These are phyloP conservation scores for Sclerotinia spermophila DNA, from an alignment of 2,329 filamentous ascomycete species.

Conservation along the genomic window DNA sequence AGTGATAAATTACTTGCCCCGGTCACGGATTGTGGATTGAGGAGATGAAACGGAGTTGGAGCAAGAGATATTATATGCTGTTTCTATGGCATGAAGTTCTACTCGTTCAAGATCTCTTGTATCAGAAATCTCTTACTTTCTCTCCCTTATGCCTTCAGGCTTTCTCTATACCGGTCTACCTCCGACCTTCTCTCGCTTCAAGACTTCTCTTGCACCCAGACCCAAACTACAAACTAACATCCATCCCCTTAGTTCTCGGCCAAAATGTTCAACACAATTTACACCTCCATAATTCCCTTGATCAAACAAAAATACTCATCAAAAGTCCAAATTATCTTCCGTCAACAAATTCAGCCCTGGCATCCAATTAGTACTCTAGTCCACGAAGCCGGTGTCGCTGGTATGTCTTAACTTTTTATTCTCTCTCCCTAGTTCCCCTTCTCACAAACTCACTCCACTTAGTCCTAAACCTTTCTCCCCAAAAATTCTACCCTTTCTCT, in stretches of 20 bases:
- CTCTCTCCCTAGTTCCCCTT: not conserved
- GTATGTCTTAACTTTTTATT: not conserved
- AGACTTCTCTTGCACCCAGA: not conserved
- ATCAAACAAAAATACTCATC: slow-evolving; percentile 56
- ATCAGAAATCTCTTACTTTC: not conserved
- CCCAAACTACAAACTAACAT: not conserved
- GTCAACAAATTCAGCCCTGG: slow-evolving; percentile 92
- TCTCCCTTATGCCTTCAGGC: not conserved
- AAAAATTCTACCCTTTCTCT: slow-evolving; percentile 77
- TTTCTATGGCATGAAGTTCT: not conserved
- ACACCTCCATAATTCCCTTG: slow-evolving; percentile 59
- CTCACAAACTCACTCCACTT: not conserved
- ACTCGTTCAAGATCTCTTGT: not conserved
- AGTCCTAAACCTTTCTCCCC: slow-evolving; percentile 41
- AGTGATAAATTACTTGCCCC: not conserved
- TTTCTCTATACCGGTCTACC: not conserved
- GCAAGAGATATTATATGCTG: not conserved
- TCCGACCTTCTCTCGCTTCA: not conserved
- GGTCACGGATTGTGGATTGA: no score
- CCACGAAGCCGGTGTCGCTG: slow-evolving; percentile 81
- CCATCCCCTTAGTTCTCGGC: slow-evolving; percentile 47
- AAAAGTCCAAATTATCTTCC: slow-evolving; percentile 73
- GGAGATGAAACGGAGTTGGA: not conserved
- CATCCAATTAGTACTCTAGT: slow-evolving; percentile 79
- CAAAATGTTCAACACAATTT: slow-evolving; percentile 71